Conservation (phyloP, 192 early-diverging fungal species). For the Coemansia pectinata region DNA sequence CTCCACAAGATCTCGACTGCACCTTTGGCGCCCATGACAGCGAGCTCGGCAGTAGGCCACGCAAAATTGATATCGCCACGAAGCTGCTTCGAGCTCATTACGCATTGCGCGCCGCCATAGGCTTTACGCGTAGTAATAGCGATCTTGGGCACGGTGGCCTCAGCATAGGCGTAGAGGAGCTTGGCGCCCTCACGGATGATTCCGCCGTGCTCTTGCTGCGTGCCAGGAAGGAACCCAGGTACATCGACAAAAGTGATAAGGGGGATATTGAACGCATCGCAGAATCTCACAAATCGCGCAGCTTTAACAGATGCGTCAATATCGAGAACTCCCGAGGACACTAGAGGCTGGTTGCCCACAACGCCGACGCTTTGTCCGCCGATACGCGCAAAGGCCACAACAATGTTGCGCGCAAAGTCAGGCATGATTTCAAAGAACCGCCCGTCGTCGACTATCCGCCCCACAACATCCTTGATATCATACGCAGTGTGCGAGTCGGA, state of each 20-base stretch:
- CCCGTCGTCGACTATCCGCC: conserved; percentile 78
- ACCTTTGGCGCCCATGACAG: conserved; percentile 97
- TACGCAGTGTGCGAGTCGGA: conserved; percentile 88
- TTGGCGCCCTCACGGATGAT: conserved; percentile 98
- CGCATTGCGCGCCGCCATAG: conserved; percentile 97
- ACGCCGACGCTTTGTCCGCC: conserved; percentile 83
- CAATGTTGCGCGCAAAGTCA: conserved; percentile 90
- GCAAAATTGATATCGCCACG: conserved; percentile 89
- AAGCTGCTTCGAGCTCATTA: conserved; percentile 97
- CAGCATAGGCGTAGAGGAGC: conserved; percentile 92
- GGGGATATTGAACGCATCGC: conserved; percentile 95
- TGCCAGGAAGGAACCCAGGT: conserved; percentile 94
- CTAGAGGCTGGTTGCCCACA: conserved; percentile 94
- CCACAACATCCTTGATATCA: conserved; percentile 89
- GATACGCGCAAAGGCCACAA: conserved; percentile 86
- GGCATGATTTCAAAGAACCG: conserved; percentile 91
- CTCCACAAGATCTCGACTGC: conserved; percentile 97
- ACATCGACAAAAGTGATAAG: conserved; percentile 94
- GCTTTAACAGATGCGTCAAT: conserved; percentile 96
- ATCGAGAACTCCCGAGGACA: conserved; percentile 93
- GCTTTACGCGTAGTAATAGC: conserved; percentile 95
- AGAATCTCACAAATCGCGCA: conserved; percentile 94
- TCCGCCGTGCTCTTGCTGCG: conserved; percentile 90
- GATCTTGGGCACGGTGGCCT: conserved; percentile 96
- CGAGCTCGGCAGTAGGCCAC: conserved; percentile 97